Conservation (phyloP, 2,329 filamentous ascomycete species). For the Penicillium sclerotigenum region DNA sequence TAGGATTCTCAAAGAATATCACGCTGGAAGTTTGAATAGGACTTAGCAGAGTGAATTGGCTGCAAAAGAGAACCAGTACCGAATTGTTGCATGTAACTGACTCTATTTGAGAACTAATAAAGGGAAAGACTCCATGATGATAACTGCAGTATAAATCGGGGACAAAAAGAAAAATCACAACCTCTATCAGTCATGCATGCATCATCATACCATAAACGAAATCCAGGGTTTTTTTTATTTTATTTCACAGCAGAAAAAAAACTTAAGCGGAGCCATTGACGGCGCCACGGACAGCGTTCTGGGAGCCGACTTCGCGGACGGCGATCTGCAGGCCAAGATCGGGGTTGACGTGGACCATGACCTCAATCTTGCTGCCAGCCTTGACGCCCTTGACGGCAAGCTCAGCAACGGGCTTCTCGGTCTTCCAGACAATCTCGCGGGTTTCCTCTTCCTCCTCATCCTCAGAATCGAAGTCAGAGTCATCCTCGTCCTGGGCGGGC, state of each 20-base stretch:
- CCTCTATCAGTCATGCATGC: constrained; percentile 30
- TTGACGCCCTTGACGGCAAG: constrained; percentile 78
- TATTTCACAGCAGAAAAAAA: not conserved
- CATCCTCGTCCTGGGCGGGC: constrained; percentile 58
- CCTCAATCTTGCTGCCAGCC: constrained; percentile 87
- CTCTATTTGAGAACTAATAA: constrained; percentile 13
- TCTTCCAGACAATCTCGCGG: constrained; percentile 89
- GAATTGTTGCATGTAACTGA: constrained; percentile 18
- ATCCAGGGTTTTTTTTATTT: constrained; percentile 17
- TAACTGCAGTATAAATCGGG: constrained; percentile 15
- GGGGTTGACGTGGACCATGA: constrained; percentile 81
- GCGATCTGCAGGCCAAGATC: constrained; percentile 79
- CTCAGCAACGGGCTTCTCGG: constrained; percentile 78
- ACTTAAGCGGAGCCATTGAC: constrained; percentile 41
- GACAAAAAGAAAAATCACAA: constrained; percentile 18
- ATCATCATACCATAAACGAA: constrained; percentile 27
- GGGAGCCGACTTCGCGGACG: constrained; percentile 79
- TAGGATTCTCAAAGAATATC: not conserved
- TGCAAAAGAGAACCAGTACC: constrained; percentile 11
- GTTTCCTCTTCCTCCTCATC: constrained; percentile 75
- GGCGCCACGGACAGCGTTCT: constrained; percentile 73
- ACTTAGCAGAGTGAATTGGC: not conserved
- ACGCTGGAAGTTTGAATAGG: too few species aligned
- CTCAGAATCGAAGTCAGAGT: constrained; percentile 61
- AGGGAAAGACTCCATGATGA: constrained; percentile 23